A percentile compares a stretch with the other conserved stretches of the same genome.
phyloP scores from a whole-genome alignment of 164 flowering plant genomes.

The Vitis rupestris region DNA sequence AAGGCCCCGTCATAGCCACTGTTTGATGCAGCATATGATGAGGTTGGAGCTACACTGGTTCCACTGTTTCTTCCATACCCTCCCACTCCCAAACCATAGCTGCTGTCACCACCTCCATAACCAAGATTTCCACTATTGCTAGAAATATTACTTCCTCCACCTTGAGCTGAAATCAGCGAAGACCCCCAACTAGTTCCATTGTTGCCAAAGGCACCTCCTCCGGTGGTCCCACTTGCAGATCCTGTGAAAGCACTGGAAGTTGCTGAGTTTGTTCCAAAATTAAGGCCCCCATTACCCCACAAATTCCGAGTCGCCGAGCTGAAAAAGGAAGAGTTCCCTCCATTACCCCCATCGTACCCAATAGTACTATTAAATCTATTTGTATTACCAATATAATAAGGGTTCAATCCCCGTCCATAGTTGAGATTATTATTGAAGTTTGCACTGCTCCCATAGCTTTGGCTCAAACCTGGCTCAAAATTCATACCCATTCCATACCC shows the following conservation, averaged over 20 bases:
- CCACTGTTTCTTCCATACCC: conserved; percentile 61
- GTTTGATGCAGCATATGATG: conserved; percentile 50
- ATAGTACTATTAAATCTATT: conserved; percentile 48
- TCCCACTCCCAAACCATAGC: conserved; percentile 48
- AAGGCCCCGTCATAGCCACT: conserved; percentile 53
- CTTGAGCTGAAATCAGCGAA: conserved; percentile 48
- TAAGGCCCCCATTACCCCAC: conserved; percentile 77
- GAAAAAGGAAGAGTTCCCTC: conserved; percentile 59
- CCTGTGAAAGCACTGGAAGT: conserved; percentile 47
- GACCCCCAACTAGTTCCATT: conserved; percentile 53
- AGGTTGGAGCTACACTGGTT: conserved; percentile 27
- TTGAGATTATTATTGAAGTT: conserved; percentile 34
- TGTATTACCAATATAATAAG: conserved; percentile 41
- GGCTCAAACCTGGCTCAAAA: conserved; percentile 37
- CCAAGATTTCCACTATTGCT: conserved; percentile 42
- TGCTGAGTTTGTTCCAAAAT: conserved; percentile 46
- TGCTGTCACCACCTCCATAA: conserved; percentile 52
- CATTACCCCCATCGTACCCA: conserved; percentile 61
- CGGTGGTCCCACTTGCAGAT: conserved; percentile 52
- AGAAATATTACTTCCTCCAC: conserved; percentile 44
- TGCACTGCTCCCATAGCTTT: conserved; percentile 30
- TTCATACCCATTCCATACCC: conserved; percentile 47
- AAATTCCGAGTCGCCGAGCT: conserved; percentile 58
- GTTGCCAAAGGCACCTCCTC: conserved; percentile 42
- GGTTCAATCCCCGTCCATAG: conserved; percentile 46